A percentile compares a stretch with the other conserved stretches of the same genome.
phyloP scores from a whole-genome alignment of 345 rosid genomes.

The Bruguiera sexangula region DNA sequence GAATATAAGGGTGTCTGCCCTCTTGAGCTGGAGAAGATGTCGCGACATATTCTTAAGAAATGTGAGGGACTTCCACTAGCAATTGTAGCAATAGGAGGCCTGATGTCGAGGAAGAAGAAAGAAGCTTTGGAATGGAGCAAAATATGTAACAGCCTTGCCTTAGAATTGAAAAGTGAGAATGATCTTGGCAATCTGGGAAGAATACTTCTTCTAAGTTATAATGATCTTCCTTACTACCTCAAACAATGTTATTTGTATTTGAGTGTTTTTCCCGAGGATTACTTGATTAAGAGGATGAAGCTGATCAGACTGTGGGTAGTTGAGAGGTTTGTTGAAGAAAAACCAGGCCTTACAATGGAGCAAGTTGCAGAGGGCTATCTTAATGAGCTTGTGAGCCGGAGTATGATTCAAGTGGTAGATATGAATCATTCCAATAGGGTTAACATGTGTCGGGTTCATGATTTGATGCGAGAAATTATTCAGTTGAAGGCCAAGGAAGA shows the following conservation, averaged over 20 bases:
- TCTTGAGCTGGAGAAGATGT: conserved; percentile 1
- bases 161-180: not conserved
- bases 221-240: conserved; percentile 1
- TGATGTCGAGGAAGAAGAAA: conserved; percentile 7
- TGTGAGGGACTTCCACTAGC: conserved; percentile 20
- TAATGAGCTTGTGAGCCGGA: conserved; percentile 16
- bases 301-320: conserved; percentile 9
- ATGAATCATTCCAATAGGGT: not conserved
- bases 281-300: conserved; percentile 1
- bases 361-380: conserved; percentile 13
- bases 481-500: conserved; percentile 7
- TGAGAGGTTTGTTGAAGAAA: conserved; percentile 10
- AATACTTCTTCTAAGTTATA: conserved; percentile 4
- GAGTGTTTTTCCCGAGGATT: conserved; percentile 14
- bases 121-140: conserved; percentile 8
- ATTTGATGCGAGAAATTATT: conserved; percentile 10
- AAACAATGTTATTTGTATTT: conserved; percentile 11
- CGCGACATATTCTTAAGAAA: not conserved
- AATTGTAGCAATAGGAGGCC: conserved; percentile 8
- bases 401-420: conserved; percentile 9
- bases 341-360: conserved; percentile 3
- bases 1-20: conserved; percentile 7
- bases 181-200: not conserved
- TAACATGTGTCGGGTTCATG: conserved; percentile 9
- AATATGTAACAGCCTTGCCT: not conserved